Evolutionary conservation across 75 land plant genomes (phyloP).

Genomic region (Isoetes taiwanensis): DNA sequence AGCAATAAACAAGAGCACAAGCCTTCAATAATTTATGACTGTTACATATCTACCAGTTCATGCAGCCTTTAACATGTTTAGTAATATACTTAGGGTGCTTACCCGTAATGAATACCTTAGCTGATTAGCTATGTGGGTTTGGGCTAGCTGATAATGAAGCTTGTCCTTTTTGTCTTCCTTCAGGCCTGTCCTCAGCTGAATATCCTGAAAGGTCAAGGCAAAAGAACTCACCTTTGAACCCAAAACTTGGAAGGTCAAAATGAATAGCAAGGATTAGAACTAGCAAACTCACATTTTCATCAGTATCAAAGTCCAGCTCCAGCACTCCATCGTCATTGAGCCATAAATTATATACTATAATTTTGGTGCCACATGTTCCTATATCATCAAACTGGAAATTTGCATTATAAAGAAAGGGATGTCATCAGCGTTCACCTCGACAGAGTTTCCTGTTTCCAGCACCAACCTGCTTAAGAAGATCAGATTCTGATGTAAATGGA

Average conservation of each 20-base stretch:
- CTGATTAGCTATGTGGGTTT: conserved; percentile 48
- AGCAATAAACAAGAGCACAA: background rate
- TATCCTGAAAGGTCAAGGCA: no score
- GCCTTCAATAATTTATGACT: background rate
- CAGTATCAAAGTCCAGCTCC: conserved; percentile 5
- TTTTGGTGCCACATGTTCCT: background rate
- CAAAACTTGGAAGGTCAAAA: no score
- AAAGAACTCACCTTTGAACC: no score
- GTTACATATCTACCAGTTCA: background rate
- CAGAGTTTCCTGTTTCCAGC: no score
- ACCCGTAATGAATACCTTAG: conserved; percentile 68
- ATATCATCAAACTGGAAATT: background rate
- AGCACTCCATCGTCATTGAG: conserved; percentile 2
- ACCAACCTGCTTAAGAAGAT: conserved; percentile 60
- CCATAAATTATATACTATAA: background rate
- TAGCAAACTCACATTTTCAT: no score
- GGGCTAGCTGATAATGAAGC: conserved; percentile 11
- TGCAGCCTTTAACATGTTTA: background rate
- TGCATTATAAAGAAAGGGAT: no score
- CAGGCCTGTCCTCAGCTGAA: conserved; percentile 25
- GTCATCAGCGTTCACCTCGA: no score
- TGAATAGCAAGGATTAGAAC: no score
- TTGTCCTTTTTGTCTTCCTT: background rate
- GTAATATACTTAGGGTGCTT: conserved; percentile 5
- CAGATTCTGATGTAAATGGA: conserved; percentile 52